phyloP scores from a whole-genome alignment of 129 eudicot species.

The Pittosporum tobira region DNA sequence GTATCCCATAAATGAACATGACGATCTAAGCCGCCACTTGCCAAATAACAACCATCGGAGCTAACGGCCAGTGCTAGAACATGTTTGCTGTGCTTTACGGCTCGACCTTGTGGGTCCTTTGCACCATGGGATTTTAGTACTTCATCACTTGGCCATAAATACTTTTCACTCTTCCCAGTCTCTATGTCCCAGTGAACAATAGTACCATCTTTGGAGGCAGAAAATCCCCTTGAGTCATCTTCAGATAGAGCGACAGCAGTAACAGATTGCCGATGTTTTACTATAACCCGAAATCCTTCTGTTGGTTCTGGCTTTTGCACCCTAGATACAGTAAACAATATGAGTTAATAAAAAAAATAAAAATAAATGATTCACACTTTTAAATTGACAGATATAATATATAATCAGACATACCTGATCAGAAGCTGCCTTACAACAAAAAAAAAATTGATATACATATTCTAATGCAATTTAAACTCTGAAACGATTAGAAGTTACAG shows the following conservation, averaged over 20 bases:
- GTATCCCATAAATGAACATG: constrained; percentile 96
- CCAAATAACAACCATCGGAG: constrained; percentile 89
- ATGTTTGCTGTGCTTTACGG: constrained; percentile 67
- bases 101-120: constrained; percentile 73
- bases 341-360: not conserved
- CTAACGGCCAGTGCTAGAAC: constrained; percentile 80
- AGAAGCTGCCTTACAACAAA: not conserved
- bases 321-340: constrained; percentile 28
- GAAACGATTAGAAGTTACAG: no score
- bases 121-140: constrained; percentile 72
- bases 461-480: no score
- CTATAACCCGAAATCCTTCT: constrained; percentile 44
- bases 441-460: not conserved
- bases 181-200: constrained; percentile 76
- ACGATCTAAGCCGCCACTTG: constrained; percentile 91
- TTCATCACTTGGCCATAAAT: constrained; percentile 72
- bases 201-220: constrained; percentile 89
- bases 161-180: constrained; percentile 60
- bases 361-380: no score
- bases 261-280: constrained; percentile 87
- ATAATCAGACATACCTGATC: not conserved
- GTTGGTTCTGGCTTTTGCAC: constrained; percentile 48
- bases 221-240: constrained; percentile 71
- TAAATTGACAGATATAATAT: not conserved
- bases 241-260: constrained; percentile 78